phyloP scores from a whole-genome alignment of 2,329 filamentous ascomycete species.

The Venturia carpophila region DNA sequence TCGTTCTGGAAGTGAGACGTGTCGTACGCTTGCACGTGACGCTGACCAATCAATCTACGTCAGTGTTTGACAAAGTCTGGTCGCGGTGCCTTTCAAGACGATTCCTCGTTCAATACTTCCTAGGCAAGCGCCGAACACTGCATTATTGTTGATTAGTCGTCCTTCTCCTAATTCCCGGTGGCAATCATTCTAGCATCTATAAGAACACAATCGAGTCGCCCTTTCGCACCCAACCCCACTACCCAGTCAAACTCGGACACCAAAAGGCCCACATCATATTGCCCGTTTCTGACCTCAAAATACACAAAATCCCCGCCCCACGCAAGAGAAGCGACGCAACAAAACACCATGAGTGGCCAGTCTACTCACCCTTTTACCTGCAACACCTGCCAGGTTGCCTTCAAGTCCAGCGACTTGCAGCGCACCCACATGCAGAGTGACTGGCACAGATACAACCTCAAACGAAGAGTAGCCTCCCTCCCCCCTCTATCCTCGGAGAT shows the following conservation, averaged over 20 bases:
- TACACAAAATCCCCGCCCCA: background rate
- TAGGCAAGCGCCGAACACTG: background rate
- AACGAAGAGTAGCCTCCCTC: constrained; percentile 82
- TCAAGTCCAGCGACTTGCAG: constrained; percentile 87
- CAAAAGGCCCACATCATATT: background rate
- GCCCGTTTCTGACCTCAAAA: background rate
- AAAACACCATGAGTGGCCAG: constrained; percentile 13
- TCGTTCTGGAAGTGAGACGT: background rate
- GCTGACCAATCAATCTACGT: background rate
- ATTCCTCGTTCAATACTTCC: background rate
- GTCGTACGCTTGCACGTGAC: background rate
- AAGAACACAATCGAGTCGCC: background rate
- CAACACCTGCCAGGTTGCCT: constrained; percentile 96
- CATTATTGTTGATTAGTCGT: background rate
- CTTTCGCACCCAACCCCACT: background rate
- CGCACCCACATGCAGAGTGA: constrained; percentile 95
- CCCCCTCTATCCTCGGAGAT: constrained; percentile 86
- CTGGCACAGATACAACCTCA: constrained; percentile 98
- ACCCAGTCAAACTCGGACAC: background rate
- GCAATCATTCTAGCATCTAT: background rate
- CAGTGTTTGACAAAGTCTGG: background rate
- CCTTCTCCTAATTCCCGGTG: constrained; percentile 2
- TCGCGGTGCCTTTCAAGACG: background rate
- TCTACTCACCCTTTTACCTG: constrained; percentile 79
- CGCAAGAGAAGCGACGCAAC: background rate